Conservation (phyloP, 2,329 filamentous ascomycete species). For the Tympanopsis confertula region DNA sequence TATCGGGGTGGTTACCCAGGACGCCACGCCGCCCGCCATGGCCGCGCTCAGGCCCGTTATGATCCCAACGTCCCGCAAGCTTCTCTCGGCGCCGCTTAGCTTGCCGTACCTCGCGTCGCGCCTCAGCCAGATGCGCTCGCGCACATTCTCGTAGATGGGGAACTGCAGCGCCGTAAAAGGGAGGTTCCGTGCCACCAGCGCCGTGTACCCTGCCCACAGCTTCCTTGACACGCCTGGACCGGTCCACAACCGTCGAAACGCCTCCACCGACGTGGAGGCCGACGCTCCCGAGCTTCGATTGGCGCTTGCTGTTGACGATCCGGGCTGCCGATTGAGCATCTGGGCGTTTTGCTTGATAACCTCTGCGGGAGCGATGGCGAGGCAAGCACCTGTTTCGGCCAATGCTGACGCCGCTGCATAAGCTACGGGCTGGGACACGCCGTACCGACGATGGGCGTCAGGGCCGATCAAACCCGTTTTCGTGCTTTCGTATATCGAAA, state of each 20-base stretch:
- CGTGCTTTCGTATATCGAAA: constrained; percentile 74
- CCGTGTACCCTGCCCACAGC: constrained; percentile 48
- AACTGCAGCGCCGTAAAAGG: constrained; percentile 53
- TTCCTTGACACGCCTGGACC: constrained; percentile 42
- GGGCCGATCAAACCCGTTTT: constrained; percentile 49
- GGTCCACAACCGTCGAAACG: constrained; percentile 38
- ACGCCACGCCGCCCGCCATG: constrained; percentile 38
- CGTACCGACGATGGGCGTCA: constrained; percentile 26
- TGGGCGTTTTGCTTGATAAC: constrained; percentile 57
- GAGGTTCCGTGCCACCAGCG: constrained; percentile 44
- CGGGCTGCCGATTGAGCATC: constrained; percentile 30
- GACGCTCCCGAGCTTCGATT: neutral
- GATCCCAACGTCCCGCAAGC: constrained; percentile 50
- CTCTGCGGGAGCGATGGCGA: constrained; percentile 53
- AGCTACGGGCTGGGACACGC: constrained; percentile 40
- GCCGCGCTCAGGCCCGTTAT: constrained; percentile 46
- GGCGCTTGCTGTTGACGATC: constrained; percentile 13
- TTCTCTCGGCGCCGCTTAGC: constrained; percentile 35
- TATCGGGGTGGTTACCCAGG: constrained; percentile 47
- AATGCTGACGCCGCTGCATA: constrained; percentile 41
- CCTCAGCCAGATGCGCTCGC: constrained; percentile 24
- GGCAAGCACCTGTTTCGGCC: constrained; percentile 48
- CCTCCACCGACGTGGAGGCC: constrained; percentile 20
- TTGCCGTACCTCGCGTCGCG: constrained; percentile 4
- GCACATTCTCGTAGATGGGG: constrained; percentile 45